These are phyloP conservation scores for Fusarium sp. DNA, from an alignment of 2,329 filamentous ascomycete species.

Conservation along the genomic window DNA sequence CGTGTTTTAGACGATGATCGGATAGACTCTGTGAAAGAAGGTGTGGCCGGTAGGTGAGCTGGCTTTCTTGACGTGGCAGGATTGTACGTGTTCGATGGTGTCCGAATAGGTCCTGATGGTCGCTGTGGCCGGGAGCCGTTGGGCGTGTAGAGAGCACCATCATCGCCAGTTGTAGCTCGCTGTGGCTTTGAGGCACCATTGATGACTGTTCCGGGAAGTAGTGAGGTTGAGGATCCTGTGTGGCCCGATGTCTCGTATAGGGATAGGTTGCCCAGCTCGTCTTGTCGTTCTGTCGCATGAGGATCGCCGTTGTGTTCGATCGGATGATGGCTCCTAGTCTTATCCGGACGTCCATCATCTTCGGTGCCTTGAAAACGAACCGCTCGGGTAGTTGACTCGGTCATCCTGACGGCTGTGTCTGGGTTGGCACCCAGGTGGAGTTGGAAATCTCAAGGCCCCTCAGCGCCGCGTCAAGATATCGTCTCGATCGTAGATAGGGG, in stretches of 20 bases:
- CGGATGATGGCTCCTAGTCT: slow-evolving; percentile 52
- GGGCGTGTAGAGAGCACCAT: slow-evolving; percentile 10
- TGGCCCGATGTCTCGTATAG: slow-evolving; percentile 58
- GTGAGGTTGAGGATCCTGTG: slow-evolving; percentile 57
- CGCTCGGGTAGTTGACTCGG: slow-evolving; percentile 64
- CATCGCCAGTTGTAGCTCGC: slow-evolving; percentile 4
- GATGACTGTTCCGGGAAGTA: slow-evolving; percentile 53
- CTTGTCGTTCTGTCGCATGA: slow-evolving; percentile 61
- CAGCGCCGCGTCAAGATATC: slow-evolving; percentile 29
- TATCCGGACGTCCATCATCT: slow-evolving; percentile 57
- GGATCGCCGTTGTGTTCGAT: slow-evolving; percentile 52
- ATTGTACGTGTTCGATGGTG: slow-evolving; percentile 83
- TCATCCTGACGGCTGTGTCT: slow-evolving; percentile 44
- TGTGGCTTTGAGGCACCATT: slow-evolving; percentile 57
- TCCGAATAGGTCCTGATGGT: slow-evolving; percentile 75
- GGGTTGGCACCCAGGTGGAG: slow-evolving; percentile 30
- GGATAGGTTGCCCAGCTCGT: slow-evolving; percentile 58
- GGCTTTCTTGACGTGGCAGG: slow-evolving; percentile 69
- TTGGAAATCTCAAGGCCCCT: slow-evolving; percentile 37
- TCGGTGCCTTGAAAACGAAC: slow-evolving; percentile 67
- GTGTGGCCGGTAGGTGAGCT: slow-evolving; percentile 53
- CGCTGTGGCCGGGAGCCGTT: slow-evolving; percentile 66
- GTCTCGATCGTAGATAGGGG: slow-evolving; percentile 22
- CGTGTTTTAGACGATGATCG: slow-evolving; percentile 66
- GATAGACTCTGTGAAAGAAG: slow-evolving; percentile 58